A percentile compares a stretch with the other conserved stretches of the same genome.
phyloP scores from a whole-genome alignment of 495 filamentous ascomycete genomes.

The Tuber aestivum region DNA sequence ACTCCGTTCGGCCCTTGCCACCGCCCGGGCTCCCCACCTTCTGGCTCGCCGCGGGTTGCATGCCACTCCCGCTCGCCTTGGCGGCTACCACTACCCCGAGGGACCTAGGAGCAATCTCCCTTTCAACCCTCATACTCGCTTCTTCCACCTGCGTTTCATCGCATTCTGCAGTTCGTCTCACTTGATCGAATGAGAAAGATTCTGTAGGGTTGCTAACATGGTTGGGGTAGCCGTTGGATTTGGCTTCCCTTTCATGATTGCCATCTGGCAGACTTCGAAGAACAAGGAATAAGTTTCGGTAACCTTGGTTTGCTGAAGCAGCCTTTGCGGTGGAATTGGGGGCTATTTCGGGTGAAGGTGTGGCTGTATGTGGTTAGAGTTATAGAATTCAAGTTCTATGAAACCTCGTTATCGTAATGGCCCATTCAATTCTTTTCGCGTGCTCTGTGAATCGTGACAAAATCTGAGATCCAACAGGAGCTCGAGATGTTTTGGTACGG shows the following conservation, averaged over 20 bases:
- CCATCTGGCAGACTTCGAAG: conserved; percentile 48
- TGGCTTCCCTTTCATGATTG: conserved; percentile 71
- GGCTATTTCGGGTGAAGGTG: neutral
- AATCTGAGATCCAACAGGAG: neutral
- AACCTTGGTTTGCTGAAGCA: neutral
- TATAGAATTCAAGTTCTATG: neutral
- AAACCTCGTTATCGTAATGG: neutral
- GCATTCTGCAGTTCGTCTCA: conserved; percentile 59
- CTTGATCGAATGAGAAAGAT: conserved; percentile 19
- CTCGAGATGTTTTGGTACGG: neutral
- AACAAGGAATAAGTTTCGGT: conserved; percentile 16
- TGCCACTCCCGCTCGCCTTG: conserved; percentile 76
- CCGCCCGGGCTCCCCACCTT: conserved; percentile 55
- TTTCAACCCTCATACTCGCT: conserved; percentile 87
- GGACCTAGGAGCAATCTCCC: conserved; percentile 89
- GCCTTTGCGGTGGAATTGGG: neutral
- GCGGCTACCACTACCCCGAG: conserved; percentile 96
- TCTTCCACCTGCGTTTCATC: conserved; percentile 79
- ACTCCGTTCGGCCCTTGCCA: conserved; percentile 55
- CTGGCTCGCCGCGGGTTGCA: conserved; percentile 90
- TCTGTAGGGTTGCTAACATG: conserved; percentile 42
- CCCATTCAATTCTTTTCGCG: neutral
- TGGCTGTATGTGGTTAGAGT: neutral
- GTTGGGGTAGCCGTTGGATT: conserved; percentile 61
- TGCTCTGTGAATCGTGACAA: neutral